Conservation (phyloP, 495 filamentous ascomycete species). For the Acidomyces sp. region DNA sequence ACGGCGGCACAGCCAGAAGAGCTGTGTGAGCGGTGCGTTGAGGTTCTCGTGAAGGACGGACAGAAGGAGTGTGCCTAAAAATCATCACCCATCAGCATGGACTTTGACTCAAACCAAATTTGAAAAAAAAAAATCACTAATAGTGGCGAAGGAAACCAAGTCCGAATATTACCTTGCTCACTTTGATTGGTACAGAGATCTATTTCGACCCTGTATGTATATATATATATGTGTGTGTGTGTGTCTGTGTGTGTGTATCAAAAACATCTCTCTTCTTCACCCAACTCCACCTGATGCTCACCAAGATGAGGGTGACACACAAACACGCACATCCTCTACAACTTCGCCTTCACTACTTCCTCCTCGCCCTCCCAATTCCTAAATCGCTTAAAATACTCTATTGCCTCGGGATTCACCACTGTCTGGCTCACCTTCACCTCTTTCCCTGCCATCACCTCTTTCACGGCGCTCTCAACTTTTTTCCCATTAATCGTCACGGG, state of each 20-base stretch:
- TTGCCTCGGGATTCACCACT: slow-evolving; percentile 45
- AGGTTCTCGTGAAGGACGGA: slow-evolving; percentile 38
- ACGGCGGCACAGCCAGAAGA: slow-evolving; percentile 42
- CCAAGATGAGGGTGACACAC: too few species aligned
- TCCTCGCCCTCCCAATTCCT: slow-evolving; percentile 18
- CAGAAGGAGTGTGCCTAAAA: too few species aligned
- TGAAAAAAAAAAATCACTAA: too few species aligned
- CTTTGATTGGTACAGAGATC: neutral
- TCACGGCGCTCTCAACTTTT: slow-evolving; percentile 74
- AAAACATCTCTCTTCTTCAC: too few species aligned
- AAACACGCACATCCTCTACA: too few species aligned
- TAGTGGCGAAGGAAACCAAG: too few species aligned
- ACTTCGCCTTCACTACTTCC: slow-evolving; percentile 12
- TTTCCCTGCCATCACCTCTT: slow-evolving; percentile 66
- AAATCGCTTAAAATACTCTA: slow-evolving; percentile 17
- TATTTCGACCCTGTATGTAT: neutral
- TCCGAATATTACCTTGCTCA: too few species aligned
- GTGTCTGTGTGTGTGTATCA: too few species aligned
- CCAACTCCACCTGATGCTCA: too few species aligned
- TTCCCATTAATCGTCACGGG: slow-evolving; percentile 74
- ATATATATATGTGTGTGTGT: too few species aligned
- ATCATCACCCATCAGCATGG: too few species aligned
- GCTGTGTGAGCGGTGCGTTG: slow-evolving; percentile 63
- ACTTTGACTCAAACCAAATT: too few species aligned
- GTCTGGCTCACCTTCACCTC: slow-evolving; percentile 63